Evolutionary conservation across 1,284 basidiomycete genomes (phyloP).

Genomic region (Cutaneotrichosporon cyanovorans): DNA sequence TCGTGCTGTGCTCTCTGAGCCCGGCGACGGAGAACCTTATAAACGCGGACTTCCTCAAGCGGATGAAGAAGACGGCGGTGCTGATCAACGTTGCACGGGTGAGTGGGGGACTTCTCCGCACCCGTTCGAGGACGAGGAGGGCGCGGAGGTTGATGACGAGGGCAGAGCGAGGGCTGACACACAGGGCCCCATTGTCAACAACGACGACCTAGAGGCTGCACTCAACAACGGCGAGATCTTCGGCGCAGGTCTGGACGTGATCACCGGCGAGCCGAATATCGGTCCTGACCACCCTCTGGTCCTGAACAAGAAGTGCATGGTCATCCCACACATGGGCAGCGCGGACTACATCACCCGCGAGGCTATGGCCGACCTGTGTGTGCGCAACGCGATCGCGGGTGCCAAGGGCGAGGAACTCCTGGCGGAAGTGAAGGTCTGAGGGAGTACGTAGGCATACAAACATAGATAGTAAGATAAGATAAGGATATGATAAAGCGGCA

Average conservation of each 20-base stretch:
- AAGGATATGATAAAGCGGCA: no score
- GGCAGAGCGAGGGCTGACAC: conserved; percentile 19
- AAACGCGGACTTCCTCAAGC: conserved; percentile 59
- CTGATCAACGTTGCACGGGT: conserved; percentile 67
- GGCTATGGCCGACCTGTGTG: conserved; percentile 67
- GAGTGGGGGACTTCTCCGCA: conserved; percentile 48
- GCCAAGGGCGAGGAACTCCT: conserved; percentile 26
- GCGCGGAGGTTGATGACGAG: no score
- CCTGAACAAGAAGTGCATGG: conserved; percentile 48
- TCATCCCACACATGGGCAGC: conserved; percentile 84
- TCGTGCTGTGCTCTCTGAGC: conserved; percentile 76
- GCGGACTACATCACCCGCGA: conserved; percentile 76
- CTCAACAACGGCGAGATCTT: conserved; percentile 70
- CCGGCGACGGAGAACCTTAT: conserved; percentile 65
- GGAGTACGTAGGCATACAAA: background rate
- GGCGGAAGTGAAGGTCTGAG: conserved; percentile 34
- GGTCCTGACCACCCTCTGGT: conserved; percentile 68
- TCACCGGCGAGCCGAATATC: conserved; percentile 84
- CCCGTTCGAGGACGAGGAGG: background rate
- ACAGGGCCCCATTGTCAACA: conserved; percentile 66
- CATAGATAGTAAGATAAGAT: background rate
- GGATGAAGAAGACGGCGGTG: conserved; percentile 76
- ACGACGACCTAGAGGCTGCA: conserved; percentile 74
- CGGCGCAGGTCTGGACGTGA: conserved; percentile 87
- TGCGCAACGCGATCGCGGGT: conserved; percentile 33